Conservation (phyloP, 2,329 filamentous ascomycete genomes). For the Diaporthe sp. region DNA sequence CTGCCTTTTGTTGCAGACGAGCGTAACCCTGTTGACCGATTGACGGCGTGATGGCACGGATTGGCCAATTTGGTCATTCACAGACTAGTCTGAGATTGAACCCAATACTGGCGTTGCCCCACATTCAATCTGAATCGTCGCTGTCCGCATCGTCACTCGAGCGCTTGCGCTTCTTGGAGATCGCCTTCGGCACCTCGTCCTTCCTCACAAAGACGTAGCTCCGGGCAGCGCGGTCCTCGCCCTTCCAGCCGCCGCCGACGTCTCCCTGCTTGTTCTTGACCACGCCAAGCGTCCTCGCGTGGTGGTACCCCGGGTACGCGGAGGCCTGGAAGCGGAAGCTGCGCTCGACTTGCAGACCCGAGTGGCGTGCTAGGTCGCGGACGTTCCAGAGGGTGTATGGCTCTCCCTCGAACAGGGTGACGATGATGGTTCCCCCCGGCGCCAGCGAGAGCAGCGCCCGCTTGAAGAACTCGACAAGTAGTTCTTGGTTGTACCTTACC, state of each 20-base stretch:
- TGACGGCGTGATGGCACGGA: not conserved
- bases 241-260: slow-evolving; percentile 63
- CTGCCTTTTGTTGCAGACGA: not conserved
- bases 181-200: slow-evolving; percentile 58
- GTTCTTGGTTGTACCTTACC: slow-evolving; percentile 89
- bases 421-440: slow-evolving; percentile 74
- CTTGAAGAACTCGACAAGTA: slow-evolving; percentile 78
- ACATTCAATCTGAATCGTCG: slow-evolving; percentile 48
- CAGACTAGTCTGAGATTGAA: slow-evolving; percentile 5
- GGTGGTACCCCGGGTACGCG: slow-evolving; percentile 80
- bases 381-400: slow-evolving; percentile 98
- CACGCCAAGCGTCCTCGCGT: slow-evolving; percentile 80
- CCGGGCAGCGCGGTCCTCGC: slow-evolving; percentile 66
- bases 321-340: slow-evolving; percentile 78
- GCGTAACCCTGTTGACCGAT: not conserved
- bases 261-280: slow-evolving; percentile 64
- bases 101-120: not conserved
- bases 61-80: not conserved
- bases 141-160: slow-evolving; percentile 49
- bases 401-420: slow-evolving; percentile 93
- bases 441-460: slow-evolving; percentile 66
- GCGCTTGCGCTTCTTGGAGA: slow-evolving; percentile 49
- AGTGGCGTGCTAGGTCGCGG: slow-evolving; percentile 85
- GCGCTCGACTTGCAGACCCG: slow-evolving; percentile 76
- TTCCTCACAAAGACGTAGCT: slow-evolving; percentile 75